Evolutionary conservation across 352 stramenopile species (phyloP), one percentile per base, ranked within the genome.

Genomic region (Pythium grandisporangium): DNA sequence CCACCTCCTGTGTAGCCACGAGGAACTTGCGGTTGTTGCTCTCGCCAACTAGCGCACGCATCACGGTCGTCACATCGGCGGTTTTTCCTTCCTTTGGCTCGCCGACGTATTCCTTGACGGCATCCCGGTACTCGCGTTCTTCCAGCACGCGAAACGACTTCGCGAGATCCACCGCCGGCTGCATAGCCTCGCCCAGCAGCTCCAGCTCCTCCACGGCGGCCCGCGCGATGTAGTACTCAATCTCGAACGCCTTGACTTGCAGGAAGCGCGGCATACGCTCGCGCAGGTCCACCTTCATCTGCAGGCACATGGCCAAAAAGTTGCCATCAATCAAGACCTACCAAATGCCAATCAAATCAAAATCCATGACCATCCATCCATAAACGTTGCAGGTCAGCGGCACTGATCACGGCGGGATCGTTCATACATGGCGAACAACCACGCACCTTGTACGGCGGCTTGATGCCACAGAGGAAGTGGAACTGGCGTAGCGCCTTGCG

Each of bases 401-500:
- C n/a, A n/a, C n/a, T n/a, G n/a, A n/a, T n/a, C n/a, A n/a, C n/a
- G n/a, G n/a, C n/a, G n/a, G n/a, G n/a, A n/a, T n/a, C n/a, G n/a
- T n/a, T n/a, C n/a, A n/a, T n/a, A n/a, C n/a, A n/a, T n/a, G n/a
- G n/a, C n/a, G 13, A 22, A 2, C 20, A 30, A 16, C 40, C 5
- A 51, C n/a, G 35, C 39, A 62, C 70, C 42, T 84, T 82, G 58
- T 91, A 93, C 6, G 80, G 80, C 33, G 77, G 50, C 48, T 90
- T 93, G 60, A 93, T 83, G 30, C 80, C 80, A 51, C 77, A 93
- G 43, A 91, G 56, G 49, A 93, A 90, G 60, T 91, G 77, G 66
- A 90, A 93, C 55, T 91, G 77, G 43, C 76, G 74, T 44, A 93
- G 62, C 54, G 76, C 74, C 62, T 93, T 93, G 61, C 80, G 77